Conservation (phyloP, 306 rosid genomes). For the Begonia peltatifolia region DNA sequence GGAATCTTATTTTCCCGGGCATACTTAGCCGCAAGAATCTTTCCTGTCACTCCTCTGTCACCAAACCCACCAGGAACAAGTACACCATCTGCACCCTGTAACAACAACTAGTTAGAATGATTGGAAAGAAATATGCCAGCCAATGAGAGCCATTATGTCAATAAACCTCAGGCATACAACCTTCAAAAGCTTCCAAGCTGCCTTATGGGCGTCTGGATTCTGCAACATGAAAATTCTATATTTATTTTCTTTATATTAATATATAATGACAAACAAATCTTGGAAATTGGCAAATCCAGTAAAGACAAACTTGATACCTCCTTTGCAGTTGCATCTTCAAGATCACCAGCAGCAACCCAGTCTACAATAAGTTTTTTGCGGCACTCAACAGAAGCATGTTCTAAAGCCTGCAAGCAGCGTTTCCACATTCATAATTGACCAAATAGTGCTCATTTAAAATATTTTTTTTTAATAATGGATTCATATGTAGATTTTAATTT, state of each 20-base stretch:
- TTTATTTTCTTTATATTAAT: no score
- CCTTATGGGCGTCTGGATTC: conserved; percentile 33
- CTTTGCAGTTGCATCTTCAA: conserved; percentile 24
- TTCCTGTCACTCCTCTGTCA: conserved; percentile 84
- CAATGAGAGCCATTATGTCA: background rate
- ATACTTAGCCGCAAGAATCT: conserved; percentile 83
- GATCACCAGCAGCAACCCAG: conserved; percentile 34
- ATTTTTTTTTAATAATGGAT: no score
- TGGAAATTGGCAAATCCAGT: no score
- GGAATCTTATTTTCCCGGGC: conserved; percentile 74
- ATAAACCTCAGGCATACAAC: conserved; percentile 10
- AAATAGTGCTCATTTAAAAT: no score
- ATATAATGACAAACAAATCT: no score
- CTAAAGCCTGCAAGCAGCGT: conserved; percentile 26
- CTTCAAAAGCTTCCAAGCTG: conserved; percentile 41
- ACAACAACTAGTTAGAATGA: conserved; percentile 10
- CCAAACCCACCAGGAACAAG: conserved; percentile 98
- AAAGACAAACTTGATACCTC: conserved; percentile 16
- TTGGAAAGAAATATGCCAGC: background rate
- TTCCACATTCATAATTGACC: conserved; percentile 1
- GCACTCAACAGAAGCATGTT: conserved; percentile 29
- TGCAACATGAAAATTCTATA: conserved; percentile 10
- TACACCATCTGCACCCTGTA: conserved; percentile 80
- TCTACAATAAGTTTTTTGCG: conserved; percentile 26
- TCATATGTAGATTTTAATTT: no score